A percentile compares a stretch with the other conserved stretches of the same genome.
Evolutionary conservation across 2,329 filamentous ascomycete genomes (phyloP).

Genomic region (Colletotrichum lupini): DNA sequence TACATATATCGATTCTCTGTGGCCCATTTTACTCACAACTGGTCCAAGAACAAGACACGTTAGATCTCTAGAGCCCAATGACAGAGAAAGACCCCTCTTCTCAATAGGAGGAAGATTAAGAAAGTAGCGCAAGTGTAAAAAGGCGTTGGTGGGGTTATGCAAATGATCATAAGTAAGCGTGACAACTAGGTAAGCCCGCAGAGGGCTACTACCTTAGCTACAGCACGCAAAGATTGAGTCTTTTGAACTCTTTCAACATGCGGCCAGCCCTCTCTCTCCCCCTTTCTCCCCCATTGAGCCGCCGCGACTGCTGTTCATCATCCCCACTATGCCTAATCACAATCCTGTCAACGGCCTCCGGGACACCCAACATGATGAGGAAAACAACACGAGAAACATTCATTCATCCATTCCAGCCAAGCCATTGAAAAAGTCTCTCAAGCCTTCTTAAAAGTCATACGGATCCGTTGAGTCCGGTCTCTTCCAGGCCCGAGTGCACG

Average conservation of each 20-base stretch:
- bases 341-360: conserved; percentile 18
- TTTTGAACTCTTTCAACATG: conserved; percentile 6
- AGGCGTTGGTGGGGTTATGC: conserved; percentile 9
- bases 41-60: too few relatives aligned
- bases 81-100: not conserved
- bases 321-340: not conserved
- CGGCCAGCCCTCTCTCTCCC: not conserved
- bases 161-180: conserved; percentile 27
- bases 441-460: conserved; percentile 20
- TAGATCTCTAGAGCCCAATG: not conserved
- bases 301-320: conserved; percentile 6
- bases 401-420: conserved; percentile 36
- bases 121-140: not conserved
- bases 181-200: conserved; percentile 14
- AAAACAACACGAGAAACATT: conserved; percentile 37
- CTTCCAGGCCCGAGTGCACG: conserved; percentile 25
- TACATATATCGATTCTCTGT: too few relatives aligned
- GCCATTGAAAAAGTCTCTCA: conserved; percentile 30
- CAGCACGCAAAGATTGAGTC: conserved; percentile 13
- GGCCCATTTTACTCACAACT: too few relatives aligned
- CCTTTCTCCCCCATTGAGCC: not conserved
- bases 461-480: conserved; percentile 27
- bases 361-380: conserved; percentile 37
- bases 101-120: not conserved
- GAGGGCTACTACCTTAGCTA: conserved; percentile 9